Evolutionary conservation across 805 yeast species (phyloP), one percentile per base, ranked within the genome.

Genomic region (Spathaspora sp.): DNA sequence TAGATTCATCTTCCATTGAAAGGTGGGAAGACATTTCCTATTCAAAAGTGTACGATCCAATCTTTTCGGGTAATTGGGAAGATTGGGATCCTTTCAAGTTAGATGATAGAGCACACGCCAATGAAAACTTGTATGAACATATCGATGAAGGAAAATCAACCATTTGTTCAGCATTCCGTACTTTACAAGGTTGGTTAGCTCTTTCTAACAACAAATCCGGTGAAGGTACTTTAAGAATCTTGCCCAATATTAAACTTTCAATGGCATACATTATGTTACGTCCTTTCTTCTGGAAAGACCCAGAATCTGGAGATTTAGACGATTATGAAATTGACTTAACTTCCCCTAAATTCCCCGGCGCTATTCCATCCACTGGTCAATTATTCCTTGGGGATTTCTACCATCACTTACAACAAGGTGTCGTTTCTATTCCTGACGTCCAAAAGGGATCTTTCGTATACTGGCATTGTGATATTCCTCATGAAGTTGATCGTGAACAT

Each of bases 151-250:
- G 52, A 44, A 45, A 57, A 42, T 44, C 55, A 26, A 56, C 59
- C 17, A 54, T 52, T 46, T 70, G 76, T 54, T 60, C 71, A 7
- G 61, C 66, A 17, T 73, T 75, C 58, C 64, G 80, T 44, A 60
- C 75, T 7, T 69, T 72, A 46, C 79, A 76, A 57, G 79, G 78
- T 11, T 76, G 79, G 78, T 56, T 75, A 19, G 68, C 78, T 5
- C 56, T 76, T 53, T 63, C 72, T 18, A 65, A 65, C 28, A 66
- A 63, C 16, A 65, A 62, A 16, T 63, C 72, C 5, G 67, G 68
- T 12, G 75, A 70, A 52, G 79, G 80, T 3, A 66, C 78, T n/a
- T 60, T 76, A 32, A 54, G 58, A 47, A 64, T 76, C 40, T 61
- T 63, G 14, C 79, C 80, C 6, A 55, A 61, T 44, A 53, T 75